Conservation (phyloP, 2,329 filamentous ascomycete species). For the Pseudovirgaria hyperparasitica region DNA sequence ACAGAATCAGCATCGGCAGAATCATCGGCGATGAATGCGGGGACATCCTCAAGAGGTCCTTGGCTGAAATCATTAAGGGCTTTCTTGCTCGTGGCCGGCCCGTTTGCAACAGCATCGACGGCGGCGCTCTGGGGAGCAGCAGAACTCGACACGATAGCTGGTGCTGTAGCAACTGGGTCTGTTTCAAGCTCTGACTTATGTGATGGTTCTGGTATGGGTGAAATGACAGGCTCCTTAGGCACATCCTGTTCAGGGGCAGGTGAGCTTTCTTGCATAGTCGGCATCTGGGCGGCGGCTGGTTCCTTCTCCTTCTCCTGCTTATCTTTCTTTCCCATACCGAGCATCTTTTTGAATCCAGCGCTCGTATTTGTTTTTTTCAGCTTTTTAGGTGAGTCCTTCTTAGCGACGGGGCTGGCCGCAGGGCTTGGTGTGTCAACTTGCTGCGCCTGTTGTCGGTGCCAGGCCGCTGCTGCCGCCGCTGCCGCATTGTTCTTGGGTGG, state of each 20-base stretch:
- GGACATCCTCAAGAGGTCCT: conserved; percentile 75
- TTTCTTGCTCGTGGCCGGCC: conserved; percentile 48
- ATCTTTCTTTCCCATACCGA: conserved; percentile 25
- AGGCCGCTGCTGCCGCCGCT: conserved; percentile 2
- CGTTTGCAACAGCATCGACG: conserved; percentile 35
- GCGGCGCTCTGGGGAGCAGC: conserved; percentile 9
- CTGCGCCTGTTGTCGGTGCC: conserved; percentile 8
- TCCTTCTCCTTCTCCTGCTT: no score
- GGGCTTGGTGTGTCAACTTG: conserved; percentile 4
- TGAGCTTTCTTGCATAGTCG: no score
- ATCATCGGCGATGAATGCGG: conserved; percentile 58
- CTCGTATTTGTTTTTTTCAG: conserved; percentile 23
- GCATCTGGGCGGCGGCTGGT: no score
- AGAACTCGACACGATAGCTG: conserved; percentile 15
- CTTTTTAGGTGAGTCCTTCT: conserved; percentile 21
- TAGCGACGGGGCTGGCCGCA: conserved; percentile 9
- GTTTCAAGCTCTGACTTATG: no score
- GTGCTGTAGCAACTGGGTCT: conserved; percentile 11
- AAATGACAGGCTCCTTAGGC: no score
- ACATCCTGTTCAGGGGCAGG: no score
- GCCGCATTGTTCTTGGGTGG: conserved; percentile 1
- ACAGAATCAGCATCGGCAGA: conserved; percentile 18
- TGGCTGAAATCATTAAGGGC: conserved; percentile 69
- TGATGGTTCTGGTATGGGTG: no score
- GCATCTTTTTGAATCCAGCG: conserved; percentile 27